Evolutionary conservation across 495 filamentous ascomycete species (phyloP).

Genomic region (Lasiosphaeria miniovina): DNA sequence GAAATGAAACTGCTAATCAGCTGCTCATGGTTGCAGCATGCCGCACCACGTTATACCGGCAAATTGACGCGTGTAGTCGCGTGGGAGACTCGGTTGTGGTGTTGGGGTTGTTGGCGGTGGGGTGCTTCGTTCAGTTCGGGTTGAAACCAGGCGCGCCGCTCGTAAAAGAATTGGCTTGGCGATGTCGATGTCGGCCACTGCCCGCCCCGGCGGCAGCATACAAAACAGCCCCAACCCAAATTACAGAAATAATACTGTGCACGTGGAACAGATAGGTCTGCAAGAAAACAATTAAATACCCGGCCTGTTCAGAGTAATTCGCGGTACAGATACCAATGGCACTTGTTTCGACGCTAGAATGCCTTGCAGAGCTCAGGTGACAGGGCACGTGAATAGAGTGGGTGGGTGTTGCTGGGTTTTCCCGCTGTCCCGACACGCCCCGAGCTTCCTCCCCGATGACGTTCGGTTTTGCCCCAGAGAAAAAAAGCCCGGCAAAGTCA

Average conservation of each 20-base stretch:
- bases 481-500: slow-evolving; percentile 14
- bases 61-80: slow-evolving; percentile 24
- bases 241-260: no score
- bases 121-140: background rate
- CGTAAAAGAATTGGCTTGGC: no score
- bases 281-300: background rate
- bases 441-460: slow-evolving; percentile 12
- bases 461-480: slow-evolving; percentile 4
- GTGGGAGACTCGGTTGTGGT: slow-evolving; percentile 2
- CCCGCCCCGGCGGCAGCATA: no score
- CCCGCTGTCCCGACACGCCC: background rate
- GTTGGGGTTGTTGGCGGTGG: slow-evolving; percentile 4
- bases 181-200: no score
- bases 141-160: background rate
- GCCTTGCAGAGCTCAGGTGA: background rate
- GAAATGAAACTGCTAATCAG: slow-evolving; percentile 9
- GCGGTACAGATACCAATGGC: background rate
- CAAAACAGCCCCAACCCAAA: no score
- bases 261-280: no score
- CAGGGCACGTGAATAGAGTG: background rate
- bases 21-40: slow-evolving; percentile 14
- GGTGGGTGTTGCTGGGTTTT: background rate
- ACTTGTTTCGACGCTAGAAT: background rate
- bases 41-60: slow-evolving; percentile 1
- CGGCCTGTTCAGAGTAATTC: background rate